Conservation (phyloP, 805 yeast genomes). For the Yarrowia bubula region DNA sequence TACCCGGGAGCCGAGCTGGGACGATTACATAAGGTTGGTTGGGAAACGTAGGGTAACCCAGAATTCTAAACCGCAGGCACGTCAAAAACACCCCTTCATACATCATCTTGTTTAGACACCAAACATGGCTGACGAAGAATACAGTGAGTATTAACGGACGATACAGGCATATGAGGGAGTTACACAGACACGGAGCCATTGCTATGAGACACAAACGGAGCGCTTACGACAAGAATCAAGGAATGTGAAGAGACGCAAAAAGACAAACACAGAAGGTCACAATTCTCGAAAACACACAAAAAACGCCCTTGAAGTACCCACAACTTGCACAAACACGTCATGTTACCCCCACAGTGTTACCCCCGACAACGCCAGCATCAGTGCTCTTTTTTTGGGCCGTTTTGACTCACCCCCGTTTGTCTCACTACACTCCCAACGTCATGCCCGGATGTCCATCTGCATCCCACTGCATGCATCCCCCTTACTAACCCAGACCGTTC, state of each 20-base stretch:
- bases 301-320: too few species aligned
- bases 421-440: too few species aligned
- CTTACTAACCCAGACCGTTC: conserved; percentile 22
- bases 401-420: too few species aligned
- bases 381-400: too few species aligned
- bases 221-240: too few species aligned
- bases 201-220: not conserved
- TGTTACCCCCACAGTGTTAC: too few species aligned
- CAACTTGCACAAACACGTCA: too few species aligned
- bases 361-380: too few species aligned
- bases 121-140: conserved; percentile 32
- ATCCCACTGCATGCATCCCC: not conserved
- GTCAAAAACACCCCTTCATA: not conserved
- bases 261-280: not conserved
- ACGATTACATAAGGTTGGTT: too few species aligned
- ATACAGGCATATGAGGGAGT: not conserved
- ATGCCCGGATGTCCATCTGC: not conserved
- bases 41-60: conserved; percentile 3
- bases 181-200: not conserved
- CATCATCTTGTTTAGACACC: not conserved
- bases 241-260: not conserved
- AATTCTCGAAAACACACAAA: too few species aligned
- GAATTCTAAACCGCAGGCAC: not conserved
- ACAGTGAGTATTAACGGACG: conserved; percentile 24
- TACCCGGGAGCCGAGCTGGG: conserved; percentile 1